phyloP scores from a whole-genome alignment of 2,329 filamentous ascomycete species.

The Tolypocladium pustulatum region DNA sequence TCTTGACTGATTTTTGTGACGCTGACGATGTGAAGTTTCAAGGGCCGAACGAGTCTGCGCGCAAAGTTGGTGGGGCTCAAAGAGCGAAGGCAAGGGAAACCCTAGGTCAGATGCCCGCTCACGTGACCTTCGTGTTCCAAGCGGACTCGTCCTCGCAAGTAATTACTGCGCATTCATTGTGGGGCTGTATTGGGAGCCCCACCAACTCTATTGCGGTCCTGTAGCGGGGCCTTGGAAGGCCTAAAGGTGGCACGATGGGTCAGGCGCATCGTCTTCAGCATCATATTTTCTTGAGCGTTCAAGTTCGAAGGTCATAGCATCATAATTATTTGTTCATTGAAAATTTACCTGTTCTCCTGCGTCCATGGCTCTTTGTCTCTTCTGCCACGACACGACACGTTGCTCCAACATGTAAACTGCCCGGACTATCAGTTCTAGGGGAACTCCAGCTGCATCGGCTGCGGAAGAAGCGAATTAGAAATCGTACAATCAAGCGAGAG shows the following conservation, averaged over 20 bases:
- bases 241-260: not conserved
- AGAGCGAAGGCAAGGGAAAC: slow-evolving; percentile 20
- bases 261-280: no score
- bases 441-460: slow-evolving; percentile 22
- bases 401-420: slow-evolving; percentile 29
- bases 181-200: no score
- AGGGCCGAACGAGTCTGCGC: slow-evolving; percentile 21
- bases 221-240: no score
- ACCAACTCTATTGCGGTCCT: no score
- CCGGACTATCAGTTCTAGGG: slow-evolving; percentile 20
- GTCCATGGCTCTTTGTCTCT: slow-evolving; percentile 1
- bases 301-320: not conserved
- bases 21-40: slow-evolving; percentile 30
- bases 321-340: not conserved
- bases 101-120: slow-evolving; percentile 22
- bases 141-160: no score
- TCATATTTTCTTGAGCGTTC: no score
- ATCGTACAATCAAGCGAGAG: not conserved
- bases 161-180: not conserved
- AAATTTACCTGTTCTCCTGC: not conserved
- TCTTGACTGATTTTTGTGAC: slow-evolving; percentile 46
- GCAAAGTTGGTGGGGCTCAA: slow-evolving; percentile 34
- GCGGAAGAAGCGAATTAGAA: not conserved
- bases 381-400: slow-evolving; percentile 23
- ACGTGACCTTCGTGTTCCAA: slow-evolving; percentile 12